Percentiles rank a stretch among this genome's conserved stretches.
Evolutionary conservation across 495 filamentous ascomycete genomes (phyloP).

Genomic region (Cercophora samala): DNA sequence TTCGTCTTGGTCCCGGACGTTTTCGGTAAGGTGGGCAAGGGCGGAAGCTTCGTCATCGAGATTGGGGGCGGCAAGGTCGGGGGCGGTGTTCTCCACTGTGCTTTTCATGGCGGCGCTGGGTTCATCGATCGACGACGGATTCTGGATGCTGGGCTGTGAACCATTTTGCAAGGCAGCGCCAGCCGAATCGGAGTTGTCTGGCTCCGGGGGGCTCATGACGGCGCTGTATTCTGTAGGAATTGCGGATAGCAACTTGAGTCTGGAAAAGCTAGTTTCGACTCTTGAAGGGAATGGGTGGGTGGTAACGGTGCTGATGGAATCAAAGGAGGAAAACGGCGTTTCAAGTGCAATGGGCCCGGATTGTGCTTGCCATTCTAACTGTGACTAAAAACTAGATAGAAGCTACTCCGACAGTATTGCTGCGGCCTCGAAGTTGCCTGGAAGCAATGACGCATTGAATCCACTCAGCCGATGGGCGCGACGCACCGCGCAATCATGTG

Average conservation of each 20-base stretch:
- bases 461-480: not conserved
- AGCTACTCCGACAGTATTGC: too few species aligned
- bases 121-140: not conserved
- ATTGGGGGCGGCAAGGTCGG: slow-evolving; percentile 3
- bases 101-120: not conserved
- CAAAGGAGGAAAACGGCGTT: not conserved
- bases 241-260: not conserved
- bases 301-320: not conserved
- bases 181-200: not conserved
- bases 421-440: not conserved
- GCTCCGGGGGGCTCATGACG: not conserved
- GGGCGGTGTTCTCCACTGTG: not conserved
- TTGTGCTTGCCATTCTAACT: not conserved
- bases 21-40: slow-evolving; percentile 65
- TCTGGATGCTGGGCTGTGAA: not conserved
- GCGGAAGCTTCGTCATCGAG: slow-evolving; percentile 61
- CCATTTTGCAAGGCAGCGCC: not conserved
- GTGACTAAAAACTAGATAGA: not conserved
- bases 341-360: not conserved
- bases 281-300: too few species aligned
- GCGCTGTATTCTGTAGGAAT: not conserved
- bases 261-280: not conserved
- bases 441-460: slow-evolving; percentile 2
- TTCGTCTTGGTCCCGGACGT: slow-evolving; percentile 80
- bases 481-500: slow-evolving; percentile 4